phyloP scores from a whole-genome alignment of 345 rosid genomes.

The Sisymbrium altissimum region DNA sequence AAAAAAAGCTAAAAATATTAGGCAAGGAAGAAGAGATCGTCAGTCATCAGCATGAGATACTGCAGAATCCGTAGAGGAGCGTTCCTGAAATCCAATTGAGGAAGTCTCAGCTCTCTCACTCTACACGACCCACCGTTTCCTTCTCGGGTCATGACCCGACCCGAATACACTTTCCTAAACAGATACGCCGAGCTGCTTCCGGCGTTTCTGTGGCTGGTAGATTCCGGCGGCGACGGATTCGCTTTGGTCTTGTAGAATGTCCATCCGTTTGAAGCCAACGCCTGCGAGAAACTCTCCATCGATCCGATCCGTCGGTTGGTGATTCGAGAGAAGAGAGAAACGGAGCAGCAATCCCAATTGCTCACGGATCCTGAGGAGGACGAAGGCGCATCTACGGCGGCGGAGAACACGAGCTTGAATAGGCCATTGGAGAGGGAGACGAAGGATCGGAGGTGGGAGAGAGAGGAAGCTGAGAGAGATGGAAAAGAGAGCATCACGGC shows the following conservation, averaged over 20 bases:
- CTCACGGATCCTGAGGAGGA: conserved; percentile 23
- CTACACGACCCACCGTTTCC: conserved; percentile 59
- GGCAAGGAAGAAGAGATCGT: conserved; percentile 51
- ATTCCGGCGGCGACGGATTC: conserved; percentile 31
- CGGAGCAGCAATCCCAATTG: conserved; percentile 71
- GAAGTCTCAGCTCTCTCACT: conserved; percentile 66
- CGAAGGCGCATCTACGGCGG: background rate
- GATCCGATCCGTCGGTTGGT: conserved; percentile 45
- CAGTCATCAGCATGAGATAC: conserved; percentile 49
- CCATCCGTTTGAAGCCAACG: conserved; percentile 65
- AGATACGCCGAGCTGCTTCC: conserved; percentile 32
- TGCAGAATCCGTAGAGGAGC: conserved; percentile 66
- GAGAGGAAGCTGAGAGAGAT: conserved; percentile 50
- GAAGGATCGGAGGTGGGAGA: conserved; percentile 59
- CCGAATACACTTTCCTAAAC: conserved; percentile 65
- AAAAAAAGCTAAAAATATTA: background rate
- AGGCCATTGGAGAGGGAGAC: conserved; percentile 61
- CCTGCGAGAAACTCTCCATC: conserved; percentile 59
- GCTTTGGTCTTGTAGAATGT: conserved; percentile 57
- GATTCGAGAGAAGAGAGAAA: conserved; percentile 53
- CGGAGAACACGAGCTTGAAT: conserved; percentile 56
- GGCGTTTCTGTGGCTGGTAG: background rate
- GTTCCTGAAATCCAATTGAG: conserved; percentile 57
- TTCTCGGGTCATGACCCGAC: too few species aligned
- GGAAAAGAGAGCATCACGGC: conserved; percentile 66